Base-by-base conservation (phyloP, 176 grass and related monocot genomes). In the Typha latifolia region DNA sequence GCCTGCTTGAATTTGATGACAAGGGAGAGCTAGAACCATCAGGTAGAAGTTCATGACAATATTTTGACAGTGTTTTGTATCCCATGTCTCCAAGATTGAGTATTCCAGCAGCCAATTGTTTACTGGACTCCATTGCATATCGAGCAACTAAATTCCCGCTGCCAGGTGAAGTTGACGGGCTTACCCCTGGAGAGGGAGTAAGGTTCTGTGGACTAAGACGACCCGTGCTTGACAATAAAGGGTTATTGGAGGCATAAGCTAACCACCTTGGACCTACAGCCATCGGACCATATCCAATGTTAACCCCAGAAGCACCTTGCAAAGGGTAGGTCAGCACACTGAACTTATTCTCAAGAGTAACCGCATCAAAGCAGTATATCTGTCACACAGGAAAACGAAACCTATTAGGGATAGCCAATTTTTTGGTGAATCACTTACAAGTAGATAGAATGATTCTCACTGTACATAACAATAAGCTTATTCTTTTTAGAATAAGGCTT, bases 301-400 rank as follows among this genome's bases (percentile, higher is more conserved):
- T 94, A 15, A 93, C 74, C 3, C 89, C 89, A 79, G 77, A 77
- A 74, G 86, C 63, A 70, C 89, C 84, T 99, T 99, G 95, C 69
- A 99, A 75, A 75, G 89, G 95, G 82, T 99, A 90, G 59, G 89
- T 73, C 47, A 99, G 68, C 64, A 99, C 86, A 0, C 95, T 99
- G 71, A 94, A 86, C 84, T 99, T 99, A 69, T 81, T 90, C 79
- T 99, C 89, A 71, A 99, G 82, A 59, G 89, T 99, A 61, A 94
- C 89, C 68, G 95, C 89, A 83, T 99, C 89, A 83, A 99, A 99
- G 74, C 95, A 99, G 74, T 94, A 99, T 83, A 99, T 90, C 95
- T 99, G 86, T 12, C 47, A 48, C 50, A 71, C 52, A 75, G 16
- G 20, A 59, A 59, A 7, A 59, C n/a, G 53, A 59, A 59, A 19